Base-by-base conservation (phyloP, 352 stramenopile genomes). In the Phytophthora kernoviae region DNA sequence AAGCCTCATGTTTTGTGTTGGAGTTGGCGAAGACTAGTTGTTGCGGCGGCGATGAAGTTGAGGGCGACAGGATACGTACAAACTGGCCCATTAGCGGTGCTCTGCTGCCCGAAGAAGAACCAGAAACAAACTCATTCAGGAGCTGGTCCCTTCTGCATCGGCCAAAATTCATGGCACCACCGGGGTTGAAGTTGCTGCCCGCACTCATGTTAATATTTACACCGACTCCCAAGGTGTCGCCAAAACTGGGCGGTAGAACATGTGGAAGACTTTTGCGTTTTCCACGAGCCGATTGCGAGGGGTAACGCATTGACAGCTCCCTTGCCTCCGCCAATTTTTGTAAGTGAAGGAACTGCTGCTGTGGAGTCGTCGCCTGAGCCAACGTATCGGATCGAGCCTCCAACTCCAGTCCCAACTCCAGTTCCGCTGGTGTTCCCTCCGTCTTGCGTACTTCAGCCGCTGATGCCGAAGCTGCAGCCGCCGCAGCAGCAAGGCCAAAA, bases 231-330 rank as follows among this genome's bases (percentile, higher is more conserved):
- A 67, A 53, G 0, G 54, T 42, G 15, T 73, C 49, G 5, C 65
- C 54, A 20, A 73, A 65, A 18, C 33, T 34, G 9, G 67, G 68
- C 2, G 57, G 59, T 21, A 82, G 24, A 32, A 79, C 69, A 39
- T 78, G 68, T 37, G 72, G 75, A 10, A 80, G 52, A 51, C 72
- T 84, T 22, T 81, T 78, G 11, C 69, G 72, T 22, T 85, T 85
- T 14, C 65, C 69, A 22, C 60, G 59, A 12, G 36, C 36, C 14
- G 57, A 10, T 40, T 58, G 48, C 21, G 68, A 75, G 4, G 62
- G 33, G 47, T 66, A 52, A 7, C 54, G 55, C 10, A 75, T 43
- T 6, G 54, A 22, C 22, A 69, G 40, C 4, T 75, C 65, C 27
- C 73, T 74, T 4, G 62, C 49, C 30, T 73, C 61, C 2, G 62